Evolutionary conservation across 441 rosid genomes (phyloP), one percentile per base, ranked within the genome.

Genomic region (Aquilaria agallochum): DNA sequence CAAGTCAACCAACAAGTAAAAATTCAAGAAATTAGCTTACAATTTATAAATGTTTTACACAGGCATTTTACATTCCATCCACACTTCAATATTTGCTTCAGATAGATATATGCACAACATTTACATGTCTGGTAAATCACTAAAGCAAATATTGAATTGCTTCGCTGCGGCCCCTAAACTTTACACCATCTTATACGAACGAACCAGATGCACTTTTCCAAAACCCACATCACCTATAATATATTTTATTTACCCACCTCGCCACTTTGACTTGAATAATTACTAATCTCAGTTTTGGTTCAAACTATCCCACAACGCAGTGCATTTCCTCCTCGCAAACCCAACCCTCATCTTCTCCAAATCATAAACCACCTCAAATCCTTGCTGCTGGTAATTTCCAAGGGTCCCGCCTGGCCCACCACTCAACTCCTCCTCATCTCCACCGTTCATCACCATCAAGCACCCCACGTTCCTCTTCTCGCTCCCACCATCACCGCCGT

Each of bases 301-400:
- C 52, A 91, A 70, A 61, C 80, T 75, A 46, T 86, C 92, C 99
- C 96, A 94, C 65, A 91, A 72, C 58, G 97, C 79, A 68, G 89
- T 78, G 80, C 99, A 94, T 62, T 81, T 72, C 79, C 96, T 78
- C 73, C 81, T 82, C 0, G 93, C 96, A 68, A 94, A 94, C 62
- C 98, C 98, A 59, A 94, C 89, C 63, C 78, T 68, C 30, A 78
- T 55, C 56, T 86, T 77, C 77, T 80, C 83, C 83, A 94, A 60
- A 68, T 94, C 99, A 65, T 94, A 94, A 33, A 91, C 96, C 68
- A 91, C 96, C 67, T 94, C 95, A 49, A 94, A 91, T 10, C 97
- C 99, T 69, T 94, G 99, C 31, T 94, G 99, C 73, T 94, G 99
- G 56, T 84, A 93, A 69, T 93, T 93, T 31, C 98, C 98, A 6